phyloP scores from a whole-genome alignment of 1,284 basidiomycete species.

The Athelia psychrophila region DNA sequence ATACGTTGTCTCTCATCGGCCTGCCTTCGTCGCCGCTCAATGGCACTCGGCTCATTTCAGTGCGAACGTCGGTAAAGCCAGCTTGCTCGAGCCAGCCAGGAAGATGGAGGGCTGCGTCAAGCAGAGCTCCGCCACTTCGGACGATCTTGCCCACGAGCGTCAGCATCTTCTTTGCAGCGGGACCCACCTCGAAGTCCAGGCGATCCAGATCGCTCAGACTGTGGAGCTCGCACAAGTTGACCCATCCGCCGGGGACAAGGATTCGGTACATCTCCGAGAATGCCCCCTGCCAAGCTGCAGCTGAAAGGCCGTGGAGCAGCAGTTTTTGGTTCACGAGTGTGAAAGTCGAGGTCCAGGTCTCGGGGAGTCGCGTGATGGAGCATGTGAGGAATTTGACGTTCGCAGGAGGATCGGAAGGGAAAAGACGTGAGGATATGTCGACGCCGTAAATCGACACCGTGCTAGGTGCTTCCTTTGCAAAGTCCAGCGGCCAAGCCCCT shows the following conservation, averaged over 20 bases:
- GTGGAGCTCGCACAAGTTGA: slow-evolving; percentile 24
- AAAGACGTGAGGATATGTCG: slow-evolving; percentile 21
- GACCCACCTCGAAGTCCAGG: slow-evolving; percentile 7
- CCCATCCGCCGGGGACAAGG: slow-evolving; percentile 24
- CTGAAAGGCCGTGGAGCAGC: slow-evolving; percentile 18
- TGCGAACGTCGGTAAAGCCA: slow-evolving; percentile 17
- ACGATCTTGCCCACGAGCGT: slow-evolving; percentile 8
- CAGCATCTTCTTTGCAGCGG: slow-evolving; percentile 11
- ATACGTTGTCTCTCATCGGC: slow-evolving; percentile 12
- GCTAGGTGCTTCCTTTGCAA: slow-evolving; percentile 5
- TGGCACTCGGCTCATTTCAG: slow-evolving; percentile 8
- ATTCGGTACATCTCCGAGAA: slow-evolving; percentile 23
- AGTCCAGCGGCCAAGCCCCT: slow-evolving; percentile 15
- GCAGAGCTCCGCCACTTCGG: slow-evolving; percentile 11
- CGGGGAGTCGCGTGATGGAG: slow-evolving; percentile 17
- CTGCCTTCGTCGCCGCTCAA: slow-evolving; percentile 15
- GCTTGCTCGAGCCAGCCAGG: slow-evolving; percentile 15
- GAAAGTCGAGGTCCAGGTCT: slow-evolving; percentile 20
- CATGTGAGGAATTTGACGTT: slow-evolving; percentile 18
- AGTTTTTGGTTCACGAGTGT: slow-evolving; percentile 26
- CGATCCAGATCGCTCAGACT: slow-evolving; percentile 3
- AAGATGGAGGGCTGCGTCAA: slow-evolving; percentile 12
- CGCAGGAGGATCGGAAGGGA: slow-evolving; percentile 12
- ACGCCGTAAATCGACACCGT: slow-evolving; percentile 10
- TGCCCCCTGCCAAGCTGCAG: slow-evolving; percentile 16